Conservation (phyloP, 495 filamentous ascomycete species). For the Hyphodiscus hymeniophilus region DNA sequence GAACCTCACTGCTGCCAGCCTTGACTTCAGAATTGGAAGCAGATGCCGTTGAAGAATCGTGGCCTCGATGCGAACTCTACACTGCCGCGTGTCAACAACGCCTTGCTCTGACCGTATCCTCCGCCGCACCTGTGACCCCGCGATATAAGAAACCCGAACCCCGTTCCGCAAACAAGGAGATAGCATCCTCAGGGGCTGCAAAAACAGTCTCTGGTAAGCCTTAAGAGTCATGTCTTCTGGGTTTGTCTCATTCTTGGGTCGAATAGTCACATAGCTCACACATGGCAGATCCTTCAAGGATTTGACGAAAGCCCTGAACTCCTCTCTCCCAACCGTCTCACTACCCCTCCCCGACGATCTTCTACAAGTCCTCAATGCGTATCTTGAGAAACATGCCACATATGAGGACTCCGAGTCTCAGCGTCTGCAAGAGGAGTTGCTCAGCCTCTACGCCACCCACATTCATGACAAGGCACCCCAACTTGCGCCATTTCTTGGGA, state of each 20-base stretch:
- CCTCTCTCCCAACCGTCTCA: slow-evolving; percentile 36
- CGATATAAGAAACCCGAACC: not conserved
- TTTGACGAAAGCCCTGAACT: slow-evolving; percentile 48
- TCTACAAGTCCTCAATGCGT: slow-evolving; percentile 46
- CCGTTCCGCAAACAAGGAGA: not conserved
- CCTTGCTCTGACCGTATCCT: no score
- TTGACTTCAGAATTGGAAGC: no score
- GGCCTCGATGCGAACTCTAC: no score
- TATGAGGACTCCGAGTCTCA: slow-evolving; percentile 52
- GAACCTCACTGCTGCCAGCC: no score
- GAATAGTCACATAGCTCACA: slow-evolving; percentile 2
- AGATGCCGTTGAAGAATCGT: no score
- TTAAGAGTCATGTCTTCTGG: slow-evolving; percentile 20
- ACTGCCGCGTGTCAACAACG: no score
- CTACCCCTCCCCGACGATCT: slow-evolving; percentile 57
- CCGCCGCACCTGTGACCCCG: not conserved
- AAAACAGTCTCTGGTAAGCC: not conserved
- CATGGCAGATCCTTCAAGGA: slow-evolving; percentile 48
- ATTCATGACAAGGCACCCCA: slow-evolving; percentile 44
- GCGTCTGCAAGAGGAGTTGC: slow-evolving; percentile 58
- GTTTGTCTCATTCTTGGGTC: slow-evolving; percentile 5
- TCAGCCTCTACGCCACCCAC: slow-evolving; percentile 47
- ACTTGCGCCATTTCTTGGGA: slow-evolving; percentile 51
- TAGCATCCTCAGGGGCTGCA: not conserved
- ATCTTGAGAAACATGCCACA: slow-evolving; percentile 49